These are phyloP conservation scores for Saturnispora hagleri DNA, from an alignment of 805 yeast species.

Conservation along the genomic window DNA sequence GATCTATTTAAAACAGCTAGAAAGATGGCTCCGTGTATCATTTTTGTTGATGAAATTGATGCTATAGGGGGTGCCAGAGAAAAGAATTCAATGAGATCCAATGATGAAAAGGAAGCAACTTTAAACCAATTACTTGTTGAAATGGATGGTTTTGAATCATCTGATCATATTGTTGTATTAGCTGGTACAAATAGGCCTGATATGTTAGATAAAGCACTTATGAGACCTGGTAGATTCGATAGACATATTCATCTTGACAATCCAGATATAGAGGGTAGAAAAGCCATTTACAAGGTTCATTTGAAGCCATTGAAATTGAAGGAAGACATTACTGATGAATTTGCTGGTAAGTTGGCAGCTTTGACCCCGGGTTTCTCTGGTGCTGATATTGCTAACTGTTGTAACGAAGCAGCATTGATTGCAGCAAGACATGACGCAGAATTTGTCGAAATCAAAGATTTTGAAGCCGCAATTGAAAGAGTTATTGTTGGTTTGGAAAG, in stretches of 20 bases:
- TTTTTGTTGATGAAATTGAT: conserved; percentile 97
- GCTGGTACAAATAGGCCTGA: conserved; percentile 98
- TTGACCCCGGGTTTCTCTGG: conserved; percentile 98
- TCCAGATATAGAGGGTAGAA: conserved; percentile 93
- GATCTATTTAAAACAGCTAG: conserved; percentile 90
- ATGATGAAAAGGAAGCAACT: conserved; percentile 96
- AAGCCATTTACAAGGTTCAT: conserved; percentile 85
- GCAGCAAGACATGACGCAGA: conserved; percentile 80
- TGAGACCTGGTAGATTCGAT: conserved; percentile 97
- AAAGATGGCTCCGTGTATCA: conserved; percentile 87
- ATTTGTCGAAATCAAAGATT: conserved; percentile 67
- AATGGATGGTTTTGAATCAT: conserved; percentile 92
- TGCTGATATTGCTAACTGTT: conserved; percentile 95
- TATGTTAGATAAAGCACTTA: conserved; percentile 81
- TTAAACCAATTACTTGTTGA: conserved; percentile 92
- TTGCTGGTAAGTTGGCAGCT: conserved; percentile 87
- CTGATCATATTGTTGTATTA: conserved; percentile 90
- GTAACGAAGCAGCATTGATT: conserved; percentile 94
- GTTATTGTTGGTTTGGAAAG: conserved; percentile 94
- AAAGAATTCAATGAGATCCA: conserved; percentile 61
- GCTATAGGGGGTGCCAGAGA: conserved; percentile 94
- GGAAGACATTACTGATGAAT: conserved; percentile 36
- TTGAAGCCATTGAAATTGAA: conserved; percentile 60
- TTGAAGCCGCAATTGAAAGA: conserved; percentile 94
- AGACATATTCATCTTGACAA: conserved; percentile 85